A percentile compares a stretch with the other conserved stretches of the same genome.
phyloP scores from a whole-genome alignment of 139 green algal species.

The Volvox reticuliferus region DNA sequence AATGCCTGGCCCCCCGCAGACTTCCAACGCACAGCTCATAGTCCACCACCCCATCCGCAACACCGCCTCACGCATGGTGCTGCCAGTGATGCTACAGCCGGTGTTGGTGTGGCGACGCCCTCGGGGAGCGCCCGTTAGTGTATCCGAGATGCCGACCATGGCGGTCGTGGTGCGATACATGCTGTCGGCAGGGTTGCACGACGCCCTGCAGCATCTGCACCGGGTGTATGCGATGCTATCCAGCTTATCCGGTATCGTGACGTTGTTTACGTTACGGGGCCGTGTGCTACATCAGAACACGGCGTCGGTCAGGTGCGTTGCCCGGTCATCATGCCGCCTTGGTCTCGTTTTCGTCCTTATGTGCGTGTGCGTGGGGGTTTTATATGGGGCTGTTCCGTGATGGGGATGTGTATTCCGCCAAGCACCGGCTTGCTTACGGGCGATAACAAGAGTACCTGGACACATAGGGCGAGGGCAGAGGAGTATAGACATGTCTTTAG shows the following conservation, averaged over 20 bases:
- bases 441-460: too few species aligned
- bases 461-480: too few species aligned
- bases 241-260: conserved; percentile 13
- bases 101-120: conserved; percentile 19
- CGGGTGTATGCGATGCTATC: conserved; percentile 37
- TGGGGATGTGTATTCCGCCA: too few species aligned
- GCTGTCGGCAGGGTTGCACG: conserved; percentile 15
- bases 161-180: neutral
- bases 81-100: conserved; percentile 20
- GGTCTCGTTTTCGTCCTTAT: too few species aligned
- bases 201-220: conserved; percentile 12
- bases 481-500: too few species aligned
- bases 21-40: conserved; percentile 4
- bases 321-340: too few species aligned
- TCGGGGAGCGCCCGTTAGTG: neutral
- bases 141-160: neutral
- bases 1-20: neutral
- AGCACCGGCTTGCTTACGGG: too few species aligned
- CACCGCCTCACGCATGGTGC: neutral
- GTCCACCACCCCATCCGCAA: conserved; percentile 25
- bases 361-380: too few species aligned
- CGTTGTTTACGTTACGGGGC: conserved; percentile 23
- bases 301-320: conserved; percentile 12
- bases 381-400: too few species aligned
- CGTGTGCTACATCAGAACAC: conserved; percentile 43